Base-by-base conservation (phyloP, 345 rosid species). In the Brassica napus region DNA sequence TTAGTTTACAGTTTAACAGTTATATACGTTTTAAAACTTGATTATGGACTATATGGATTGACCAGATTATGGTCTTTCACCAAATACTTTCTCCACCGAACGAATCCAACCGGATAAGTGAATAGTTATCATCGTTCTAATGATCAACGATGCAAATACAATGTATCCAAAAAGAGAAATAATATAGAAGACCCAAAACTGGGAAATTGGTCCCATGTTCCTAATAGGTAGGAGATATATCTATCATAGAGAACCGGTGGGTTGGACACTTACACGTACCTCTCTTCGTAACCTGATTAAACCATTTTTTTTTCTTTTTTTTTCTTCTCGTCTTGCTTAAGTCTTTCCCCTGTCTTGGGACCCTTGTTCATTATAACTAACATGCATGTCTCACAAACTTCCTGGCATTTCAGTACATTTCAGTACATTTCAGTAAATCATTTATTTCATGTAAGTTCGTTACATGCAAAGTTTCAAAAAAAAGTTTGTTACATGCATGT, bases 201-300 rank as follows among this genome's bases (percentile, higher is more conserved):
- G 68, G 83, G 47, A 64, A 55, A 75, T 4, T 4, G 80, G 75
- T 52, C 75, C 79, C 79, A 69, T 80, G 73, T 75, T 80, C 80
- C 79, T 75, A 80, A 31, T 42, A 71, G 76, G 68, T 31, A 80
- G 83, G 80, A 80, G 80, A 75, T 75, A 70, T 80, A 73, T 64
- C 68, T 80, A 30, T 80, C 73, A 58, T 16, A 26, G 4, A 79
- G 24, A 79, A 66, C 15, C 79, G 55, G 69, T 80, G 78, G 70
- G n/a, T 60, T 16, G 31, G 23, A 75, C 21, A 64, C 16, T 54
- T 65, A 80, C 83, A 80, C 80, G 83, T 80, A 70, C 76, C 16
- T 57, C 73, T 28, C 64, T 35, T 80, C 76, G 11, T 7, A 80
- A 69, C 71, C 75, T 62, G 54, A 32, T 58, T 9, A 57, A 77